These are phyloP conservation scores for Pleurostoma richardsiae DNA, from an alignment of 2,329 filamentous ascomycete genomes.

Conservation along the genomic window DNA sequence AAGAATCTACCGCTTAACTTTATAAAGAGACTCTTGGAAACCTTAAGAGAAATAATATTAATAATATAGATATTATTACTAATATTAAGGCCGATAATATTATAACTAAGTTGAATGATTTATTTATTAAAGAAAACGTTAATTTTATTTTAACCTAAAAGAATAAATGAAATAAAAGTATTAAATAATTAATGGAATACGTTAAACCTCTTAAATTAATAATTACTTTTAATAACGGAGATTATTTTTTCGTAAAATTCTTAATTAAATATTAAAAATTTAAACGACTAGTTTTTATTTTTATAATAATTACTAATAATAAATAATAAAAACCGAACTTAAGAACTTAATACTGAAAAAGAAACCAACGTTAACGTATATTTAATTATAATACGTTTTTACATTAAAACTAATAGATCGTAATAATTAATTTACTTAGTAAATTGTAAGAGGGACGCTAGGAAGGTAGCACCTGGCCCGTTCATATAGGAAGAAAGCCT, in stretches of 20 bases:
- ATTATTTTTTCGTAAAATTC: slow-evolving; percentile 21
- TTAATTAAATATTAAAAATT: slow-evolving; percentile 16
- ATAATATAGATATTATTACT: background rate
- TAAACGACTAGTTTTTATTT: slow-evolving; percentile 21
- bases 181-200: slow-evolving; percentile 1
- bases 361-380: no score
- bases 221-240: slow-evolving; percentile 15
- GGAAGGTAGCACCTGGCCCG: no score
- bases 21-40: slow-evolving; percentile 3
- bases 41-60: no score
- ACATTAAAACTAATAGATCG: slow-evolving; percentile 12
- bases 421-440: slow-evolving; percentile 15
- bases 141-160: slow-evolving; percentile 1
- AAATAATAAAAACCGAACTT: slow-evolving; percentile 3
- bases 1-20: no score
- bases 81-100: background rate
- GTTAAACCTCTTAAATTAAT: slow-evolving; percentile 3
- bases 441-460: no score
- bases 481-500: no score
- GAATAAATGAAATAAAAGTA: slow-evolving; percentile 8
- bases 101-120: background rate
- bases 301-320: slow-evolving; percentile 12
- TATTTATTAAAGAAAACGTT: slow-evolving; percentile 1
- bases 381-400: slow-evolving; percentile 7
- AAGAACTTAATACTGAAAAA: slow-evolving; percentile 6